phyloP scores from a whole-genome alignment of 2,329 filamentous ascomycete genomes.

The Tolypocladium capitatum region DNA sequence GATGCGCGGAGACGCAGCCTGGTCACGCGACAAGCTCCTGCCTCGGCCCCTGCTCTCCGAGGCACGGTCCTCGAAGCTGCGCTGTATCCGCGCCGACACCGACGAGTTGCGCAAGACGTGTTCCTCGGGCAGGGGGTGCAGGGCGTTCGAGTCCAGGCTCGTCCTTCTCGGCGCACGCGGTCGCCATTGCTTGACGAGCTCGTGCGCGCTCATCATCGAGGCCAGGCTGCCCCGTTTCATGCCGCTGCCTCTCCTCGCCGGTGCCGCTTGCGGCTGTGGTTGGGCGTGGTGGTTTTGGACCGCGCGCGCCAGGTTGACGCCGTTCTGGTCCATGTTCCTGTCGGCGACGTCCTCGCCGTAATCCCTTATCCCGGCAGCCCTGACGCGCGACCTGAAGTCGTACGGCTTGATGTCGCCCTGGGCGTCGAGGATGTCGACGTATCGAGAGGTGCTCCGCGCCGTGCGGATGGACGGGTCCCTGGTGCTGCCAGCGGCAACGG shows the following conservation, averaged over 20 bases:
- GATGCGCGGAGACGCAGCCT: not conserved
- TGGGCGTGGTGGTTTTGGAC: slow-evolving; percentile 10
- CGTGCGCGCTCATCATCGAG: not conserved
- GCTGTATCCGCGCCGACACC: not conserved
- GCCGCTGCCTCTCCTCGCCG: not conserved
- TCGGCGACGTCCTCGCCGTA: slow-evolving; percentile 56
- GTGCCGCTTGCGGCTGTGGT: not conserved
- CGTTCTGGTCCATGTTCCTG: slow-evolving; percentile 36
- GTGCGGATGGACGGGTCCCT: not conserved
- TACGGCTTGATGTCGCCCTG: slow-evolving; percentile 36
- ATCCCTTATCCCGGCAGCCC: slow-evolving; percentile 36
- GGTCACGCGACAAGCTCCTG: not conserved
- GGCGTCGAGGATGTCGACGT: slow-evolving; percentile 44
- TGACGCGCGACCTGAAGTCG: slow-evolving; percentile 34
- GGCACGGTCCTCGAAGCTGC: not conserved
- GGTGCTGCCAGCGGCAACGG: not conserved
- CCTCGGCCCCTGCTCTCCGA: not conserved
- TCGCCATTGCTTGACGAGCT: not conserved
- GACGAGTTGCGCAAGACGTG: not conserved
- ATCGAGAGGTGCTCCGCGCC: not conserved
- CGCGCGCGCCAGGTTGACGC: slow-evolving; percentile 16
- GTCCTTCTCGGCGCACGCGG: not conserved
- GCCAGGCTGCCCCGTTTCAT: not conserved
- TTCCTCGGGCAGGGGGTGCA: not conserved
- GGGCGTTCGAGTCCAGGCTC: not conserved